Percentiles rank a stretch among this genome's conserved stretches.
Conservation (phyloP, 345 rosid genomes). For the Raphanus raphanistrum region DNA sequence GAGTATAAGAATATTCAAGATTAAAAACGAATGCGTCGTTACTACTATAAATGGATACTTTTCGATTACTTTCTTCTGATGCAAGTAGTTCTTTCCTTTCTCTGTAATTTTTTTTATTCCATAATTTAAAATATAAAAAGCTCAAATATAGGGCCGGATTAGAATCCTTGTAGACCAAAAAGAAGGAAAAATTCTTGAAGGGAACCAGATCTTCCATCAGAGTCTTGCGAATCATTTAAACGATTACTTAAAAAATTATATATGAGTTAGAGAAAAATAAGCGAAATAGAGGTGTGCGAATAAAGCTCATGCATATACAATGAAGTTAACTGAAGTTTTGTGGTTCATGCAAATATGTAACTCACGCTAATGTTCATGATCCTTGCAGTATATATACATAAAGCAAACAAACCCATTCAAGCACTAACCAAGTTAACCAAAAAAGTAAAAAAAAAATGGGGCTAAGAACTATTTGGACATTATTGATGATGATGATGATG, state of each 20-base stretch:
- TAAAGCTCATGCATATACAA: constrained; percentile 30
- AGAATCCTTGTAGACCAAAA: background rate
- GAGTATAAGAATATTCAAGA: background rate
- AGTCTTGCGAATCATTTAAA: background rate
- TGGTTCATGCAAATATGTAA: constrained; percentile 16
- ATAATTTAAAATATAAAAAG: background rate
- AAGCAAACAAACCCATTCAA: constrained; percentile 1
- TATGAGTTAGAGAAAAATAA: background rate
- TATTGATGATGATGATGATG: background rate
- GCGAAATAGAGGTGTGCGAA: constrained; percentile 1
- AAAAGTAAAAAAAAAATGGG: background rate
- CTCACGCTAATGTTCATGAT: constrained; percentile 16
- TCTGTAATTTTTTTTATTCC: background rate
- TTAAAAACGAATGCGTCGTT: background rate
- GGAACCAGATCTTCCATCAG: constrained; percentile 10
- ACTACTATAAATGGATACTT: background rate
- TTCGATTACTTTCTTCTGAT: background rate
- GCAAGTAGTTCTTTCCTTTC: background rate
- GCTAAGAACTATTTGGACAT: background rate
- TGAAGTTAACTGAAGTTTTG: constrained; percentile 8
- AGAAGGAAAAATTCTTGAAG: background rate
- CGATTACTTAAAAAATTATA: background rate
- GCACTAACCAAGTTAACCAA: background rate
- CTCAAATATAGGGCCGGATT: background rate
- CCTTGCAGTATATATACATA: constrained; percentile 12